A percentile compares a stretch with the other conserved stretches of the same genome.
These are phyloP conservation scores for Claviceps cyperi DNA, from an alignment of 2,329 filamentous ascomycete genomes.

Conservation along the genomic window DNA sequence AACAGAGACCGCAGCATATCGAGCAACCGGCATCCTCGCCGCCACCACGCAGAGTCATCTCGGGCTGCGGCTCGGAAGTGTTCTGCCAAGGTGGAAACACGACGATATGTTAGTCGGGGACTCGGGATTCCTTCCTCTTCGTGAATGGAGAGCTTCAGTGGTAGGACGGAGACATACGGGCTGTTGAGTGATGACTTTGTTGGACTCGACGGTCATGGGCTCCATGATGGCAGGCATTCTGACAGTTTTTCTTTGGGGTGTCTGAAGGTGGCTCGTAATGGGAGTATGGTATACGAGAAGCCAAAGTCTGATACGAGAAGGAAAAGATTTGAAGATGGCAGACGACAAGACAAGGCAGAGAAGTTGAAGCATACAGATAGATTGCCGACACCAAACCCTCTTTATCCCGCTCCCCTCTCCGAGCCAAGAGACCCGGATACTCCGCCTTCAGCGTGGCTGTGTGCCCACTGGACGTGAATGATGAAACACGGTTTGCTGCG, in stretches of 20 bases:
- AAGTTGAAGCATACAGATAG: neutral
- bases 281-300: too few relatives aligned
- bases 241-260: neutral
- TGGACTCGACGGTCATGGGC: neutral
- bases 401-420: neutral
- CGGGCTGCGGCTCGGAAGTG: slow-evolving; percentile 1
- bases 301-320: neutral
- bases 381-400: neutral
- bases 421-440: neutral
- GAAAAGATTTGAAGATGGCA: neutral
- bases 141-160: too few relatives aligned
- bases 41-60: slow-evolving; percentile 1
- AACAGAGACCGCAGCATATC: slow-evolving; percentile 1
- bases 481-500: neutral
- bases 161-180: neutral
- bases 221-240: neutral
- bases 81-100: neutral
- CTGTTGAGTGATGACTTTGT: neutral
- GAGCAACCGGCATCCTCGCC: slow-evolving; percentile 2
- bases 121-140: neutral
- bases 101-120: neutral
- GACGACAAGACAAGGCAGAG: neutral
- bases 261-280: neutral
- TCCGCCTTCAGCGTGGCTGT: neutral
- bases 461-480: neutral